A percentile compares a stretch with the other conserved stretches of the same genome.
phyloP scores from a whole-genome alignment of 1,139 yeast species.

The Tardiomyces blankii region DNA sequence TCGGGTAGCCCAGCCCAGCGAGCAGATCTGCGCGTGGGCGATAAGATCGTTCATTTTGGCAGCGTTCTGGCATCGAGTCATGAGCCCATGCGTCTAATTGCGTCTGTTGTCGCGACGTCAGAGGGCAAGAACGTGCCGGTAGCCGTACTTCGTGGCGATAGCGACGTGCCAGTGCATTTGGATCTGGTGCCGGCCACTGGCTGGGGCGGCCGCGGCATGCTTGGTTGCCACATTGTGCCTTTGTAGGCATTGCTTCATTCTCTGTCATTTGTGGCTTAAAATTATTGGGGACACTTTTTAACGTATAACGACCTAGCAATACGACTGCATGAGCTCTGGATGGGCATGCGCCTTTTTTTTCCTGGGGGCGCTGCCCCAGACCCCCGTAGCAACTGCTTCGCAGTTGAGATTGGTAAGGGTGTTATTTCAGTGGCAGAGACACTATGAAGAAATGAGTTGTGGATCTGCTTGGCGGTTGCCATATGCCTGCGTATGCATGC shows the following conservation, averaged over 20 bases:
- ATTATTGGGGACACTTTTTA: too few relatives aligned
- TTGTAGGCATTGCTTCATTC: constrained; percentile 22
- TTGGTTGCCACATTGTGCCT: constrained; percentile 60
- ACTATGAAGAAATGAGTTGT: too few relatives aligned
- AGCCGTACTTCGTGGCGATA: constrained; percentile 27
- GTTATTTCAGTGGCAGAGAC: too few relatives aligned
- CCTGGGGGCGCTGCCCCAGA: too few relatives aligned
- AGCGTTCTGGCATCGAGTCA: constrained; percentile 44
- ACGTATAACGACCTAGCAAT: too few relatives aligned
- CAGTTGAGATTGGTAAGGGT: too few relatives aligned
- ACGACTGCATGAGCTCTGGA: too few relatives aligned
- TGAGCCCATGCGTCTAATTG: constrained; percentile 32
- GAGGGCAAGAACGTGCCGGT: constrained; percentile 18
- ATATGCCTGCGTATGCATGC: too few relatives aligned
- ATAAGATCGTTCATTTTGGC: constrained; percentile 43
- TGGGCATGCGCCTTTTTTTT: too few relatives aligned
- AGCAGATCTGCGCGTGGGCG: constrained; percentile 30
- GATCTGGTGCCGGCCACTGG: constrained; percentile 39
- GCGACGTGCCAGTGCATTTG: constrained; percentile 16
- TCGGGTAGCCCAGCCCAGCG: constrained; percentile 21
- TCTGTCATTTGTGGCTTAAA: too few relatives aligned
- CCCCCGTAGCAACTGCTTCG: too few relatives aligned
- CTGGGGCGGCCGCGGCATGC: constrained; percentile 65
- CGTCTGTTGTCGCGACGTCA: constrained; percentile 19
- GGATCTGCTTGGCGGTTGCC: too few relatives aligned